phyloP scores from a whole-genome alignment of 495 filamentous ascomycete species.

The Aspergillus homomorphus region DNA sequence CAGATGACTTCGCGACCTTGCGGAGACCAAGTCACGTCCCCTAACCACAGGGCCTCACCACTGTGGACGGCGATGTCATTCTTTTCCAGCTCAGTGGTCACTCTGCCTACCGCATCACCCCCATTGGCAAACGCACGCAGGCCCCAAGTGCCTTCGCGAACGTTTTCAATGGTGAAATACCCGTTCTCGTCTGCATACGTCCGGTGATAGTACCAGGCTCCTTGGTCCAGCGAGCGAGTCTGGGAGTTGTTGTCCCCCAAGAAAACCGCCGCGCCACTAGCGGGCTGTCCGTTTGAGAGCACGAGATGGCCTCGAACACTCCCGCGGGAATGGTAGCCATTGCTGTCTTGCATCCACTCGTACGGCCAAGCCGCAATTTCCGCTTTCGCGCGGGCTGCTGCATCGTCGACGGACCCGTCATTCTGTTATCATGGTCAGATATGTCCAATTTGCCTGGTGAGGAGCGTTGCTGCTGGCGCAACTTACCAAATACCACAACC shows the following conservation, averaged over 20 bases:
- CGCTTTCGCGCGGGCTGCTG: slow-evolving; percentile 19
- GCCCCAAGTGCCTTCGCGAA: slow-evolving; percentile 35
- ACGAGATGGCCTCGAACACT: slow-evolving; percentile 30
- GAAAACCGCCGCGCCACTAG: slow-evolving; percentile 35
- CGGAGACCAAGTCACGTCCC: slow-evolving; percentile 25
- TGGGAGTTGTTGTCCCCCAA: slow-evolving; percentile 37
- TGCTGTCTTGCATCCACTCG: slow-evolving; percentile 30
- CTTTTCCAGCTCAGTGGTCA: slow-evolving; percentile 31
- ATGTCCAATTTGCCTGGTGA: not conserved
- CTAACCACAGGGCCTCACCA: slow-evolving; percentile 22
- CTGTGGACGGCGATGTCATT: slow-evolving; percentile 30
- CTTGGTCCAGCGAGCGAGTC: slow-evolving; percentile 31
- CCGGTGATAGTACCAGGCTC: slow-evolving; percentile 40
- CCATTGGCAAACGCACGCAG: slow-evolving; percentile 39
- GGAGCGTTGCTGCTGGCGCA: not conserved
- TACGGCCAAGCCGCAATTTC: slow-evolving; percentile 39
- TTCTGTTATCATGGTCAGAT: slow-evolving; percentile 18
- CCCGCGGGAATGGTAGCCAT: slow-evolving; percentile 34
- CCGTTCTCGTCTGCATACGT: slow-evolving; percentile 31
- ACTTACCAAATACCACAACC: slow-evolving; percentile 41
- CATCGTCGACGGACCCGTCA: slow-evolving; percentile 34
- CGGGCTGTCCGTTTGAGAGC: slow-evolving; percentile 38
- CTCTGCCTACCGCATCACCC: slow-evolving; percentile 17
- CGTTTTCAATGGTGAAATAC: slow-evolving; percentile 29
- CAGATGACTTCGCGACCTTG: slow-evolving; percentile 27